A percentile compares a stretch with the other conserved stretches of the same genome.
These are phyloP conservation scores for Backusella parvicylindrica DNA, from an alignment of 192 early-diverging fungal genomes.

Conservation along the genomic window DNA sequence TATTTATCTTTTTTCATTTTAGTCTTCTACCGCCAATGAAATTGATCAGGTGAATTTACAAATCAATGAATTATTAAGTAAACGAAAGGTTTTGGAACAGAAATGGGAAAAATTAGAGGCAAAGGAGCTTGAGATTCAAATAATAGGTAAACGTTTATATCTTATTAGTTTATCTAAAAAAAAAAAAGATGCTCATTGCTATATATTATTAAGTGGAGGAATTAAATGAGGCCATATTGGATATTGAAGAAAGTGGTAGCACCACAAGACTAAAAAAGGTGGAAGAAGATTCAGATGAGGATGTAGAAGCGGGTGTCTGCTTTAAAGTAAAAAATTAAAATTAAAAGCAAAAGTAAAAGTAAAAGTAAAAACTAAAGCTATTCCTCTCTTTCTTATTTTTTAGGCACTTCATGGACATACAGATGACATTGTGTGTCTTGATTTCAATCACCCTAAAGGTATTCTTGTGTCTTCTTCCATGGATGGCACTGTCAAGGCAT, in stretches of 20 bases:
- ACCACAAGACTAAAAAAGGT: not conserved
- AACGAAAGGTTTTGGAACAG: conserved; percentile 37
- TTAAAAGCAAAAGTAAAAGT: not conserved
- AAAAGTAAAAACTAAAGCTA: not conserved
- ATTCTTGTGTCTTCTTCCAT: conserved; percentile 61
- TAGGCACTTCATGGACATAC: conserved; percentile 59
- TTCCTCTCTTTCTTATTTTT: not conserved
- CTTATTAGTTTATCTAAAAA: too few relatives aligned
- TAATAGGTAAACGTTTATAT: too few relatives aligned
- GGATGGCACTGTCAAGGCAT: conserved; percentile 68
- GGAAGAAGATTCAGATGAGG: conserved; percentile 11
- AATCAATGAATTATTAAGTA: conserved; percentile 41
- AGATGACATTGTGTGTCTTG: conserved; percentile 53
- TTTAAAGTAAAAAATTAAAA: conserved; percentile 7
- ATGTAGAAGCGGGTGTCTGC: conserved; percentile 1
- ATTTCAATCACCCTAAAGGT: conserved; percentile 53
- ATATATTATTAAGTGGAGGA: conserved; percentile 41
- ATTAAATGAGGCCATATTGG: conserved; percentile 39
- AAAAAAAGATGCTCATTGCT: not conserved
- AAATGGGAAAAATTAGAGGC: conserved; percentile 42
- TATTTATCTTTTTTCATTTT: not conserved
- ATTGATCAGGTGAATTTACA: conserved; percentile 44
- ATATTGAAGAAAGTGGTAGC: conserved; percentile 31
- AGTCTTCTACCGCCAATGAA: conserved; percentile 43
- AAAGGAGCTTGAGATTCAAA: conserved; percentile 33